Base-by-base conservation (phyloP, 352 stramenopile species). In the Pythium dissotocum region DNA sequence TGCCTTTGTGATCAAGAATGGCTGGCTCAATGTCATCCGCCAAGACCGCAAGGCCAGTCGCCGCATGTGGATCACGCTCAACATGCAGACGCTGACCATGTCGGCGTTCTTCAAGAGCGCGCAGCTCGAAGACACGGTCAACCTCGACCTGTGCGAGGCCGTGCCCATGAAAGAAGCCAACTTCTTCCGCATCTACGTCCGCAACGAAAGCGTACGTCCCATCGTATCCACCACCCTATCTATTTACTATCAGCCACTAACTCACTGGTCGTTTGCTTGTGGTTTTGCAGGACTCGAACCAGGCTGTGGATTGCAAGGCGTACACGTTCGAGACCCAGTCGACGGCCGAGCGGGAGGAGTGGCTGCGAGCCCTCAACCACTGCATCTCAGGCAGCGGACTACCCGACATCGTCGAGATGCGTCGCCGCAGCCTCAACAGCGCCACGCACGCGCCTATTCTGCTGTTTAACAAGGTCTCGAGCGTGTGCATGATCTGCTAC, bases 401-500 rank as follows among this genome's bases (percentile, higher is more conserved):
- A 51, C 58, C 76, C 0, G 59, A 72, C n/a, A 74, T 77, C 49
- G 46, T 80, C 5, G 83, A 87, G 53, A 73, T 94, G 72, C 80
- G 82, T 8, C 83, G 87, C 28, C 75, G 78, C 4, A 90, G 83
- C 51, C 73, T 95, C 67, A 90, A 89, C 67, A 84, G 80, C 67
- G 79, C 88, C 58, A 86, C 79, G 40, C 74, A 91, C 51, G 88
- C 87, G 18, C 85, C 88, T n/a, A 89, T 95, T 71, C 89, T 93
- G 67, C 91, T 95, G 77, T 95, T 93, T 58, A 81, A 93, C 78
- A 92, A 92, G 68, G 76, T 91, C 58, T 94, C 87, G 44, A 93
- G 89, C 62, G 85, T 92, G 16, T 95, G 88, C 71, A 94, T 85
- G 57, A 89, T 94, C 52, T 95, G 88, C 68, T 81, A 76, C 44